phyloP scores from a whole-genome alignment of 1,284 basidiomycete species.

The Flammula alnicola region DNA sequence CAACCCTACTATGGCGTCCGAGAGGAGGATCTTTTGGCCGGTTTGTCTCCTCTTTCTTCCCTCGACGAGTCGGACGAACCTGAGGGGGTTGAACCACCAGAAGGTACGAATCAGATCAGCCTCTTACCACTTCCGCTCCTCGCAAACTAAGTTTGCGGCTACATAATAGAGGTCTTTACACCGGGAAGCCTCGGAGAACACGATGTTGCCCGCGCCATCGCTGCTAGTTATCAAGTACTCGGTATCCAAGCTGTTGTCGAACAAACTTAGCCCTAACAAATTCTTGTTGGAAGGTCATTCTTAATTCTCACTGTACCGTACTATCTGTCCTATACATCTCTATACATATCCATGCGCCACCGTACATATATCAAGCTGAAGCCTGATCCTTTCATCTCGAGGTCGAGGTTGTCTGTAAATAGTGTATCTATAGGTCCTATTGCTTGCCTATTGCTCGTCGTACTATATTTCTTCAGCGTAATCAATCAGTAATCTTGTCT shows the following conservation, averaged over 20 bases:
- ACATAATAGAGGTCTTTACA: neutral
- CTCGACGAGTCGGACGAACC: slow-evolving; percentile 15
- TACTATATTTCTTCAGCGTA: too few species aligned
- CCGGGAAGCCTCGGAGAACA: slow-evolving; percentile 10
- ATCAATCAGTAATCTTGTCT: too few species aligned
- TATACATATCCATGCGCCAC: too few species aligned
- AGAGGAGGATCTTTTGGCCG: slow-evolving; percentile 9
- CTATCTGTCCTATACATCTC: too few species aligned
- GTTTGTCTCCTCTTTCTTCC: slow-evolving; percentile 19
- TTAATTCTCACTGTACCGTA: too few species aligned
- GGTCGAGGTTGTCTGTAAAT: too few species aligned
- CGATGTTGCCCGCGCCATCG: slow-evolving; percentile 11
- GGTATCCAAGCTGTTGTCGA: neutral
- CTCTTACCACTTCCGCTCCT: slow-evolving; percentile 1
- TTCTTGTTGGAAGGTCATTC: too few species aligned
- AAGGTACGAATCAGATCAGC: slow-evolving; percentile 8
- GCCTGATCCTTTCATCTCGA: too few species aligned
- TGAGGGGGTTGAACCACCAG: neutral
- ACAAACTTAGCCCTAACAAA: too few species aligned
- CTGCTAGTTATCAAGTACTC: slow-evolving; percentile 1
- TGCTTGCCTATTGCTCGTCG: too few species aligned
- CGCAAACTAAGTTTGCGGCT: slow-evolving; percentile 4
- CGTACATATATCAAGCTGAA: too few species aligned
- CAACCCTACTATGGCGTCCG: neutral
- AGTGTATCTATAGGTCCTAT: too few species aligned